Base-by-base conservation (phyloP, 164 flowering plant species). In the Protea cynaroides region DNA sequence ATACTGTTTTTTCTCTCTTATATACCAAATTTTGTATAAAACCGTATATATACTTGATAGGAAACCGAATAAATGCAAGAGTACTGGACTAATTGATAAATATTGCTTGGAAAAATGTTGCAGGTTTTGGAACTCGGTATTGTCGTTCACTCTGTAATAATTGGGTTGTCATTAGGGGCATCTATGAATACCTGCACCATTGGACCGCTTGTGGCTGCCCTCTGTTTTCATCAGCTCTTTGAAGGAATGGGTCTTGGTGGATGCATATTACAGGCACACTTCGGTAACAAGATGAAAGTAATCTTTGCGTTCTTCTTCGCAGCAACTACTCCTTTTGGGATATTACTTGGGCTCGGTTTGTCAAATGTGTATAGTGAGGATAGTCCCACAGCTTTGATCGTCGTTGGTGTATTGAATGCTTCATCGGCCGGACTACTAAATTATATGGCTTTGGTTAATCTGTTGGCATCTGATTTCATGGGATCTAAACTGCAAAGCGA, bases 391-490 rank as follows among this genome's bases (percentile, higher is more conserved):
- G 67, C 86, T 0, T 67, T 84, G 36, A 78, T 84, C 7, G 75
- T 75, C 23, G 85, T 74, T 0, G 89, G 86, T 18, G 8, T 82
- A 3, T 56, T 84, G 34, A 82, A 82, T 40, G 86, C 84, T 23
- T 57, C 66, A 49, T 79, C 83, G 0, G 84, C 84, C 0, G 82
- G 83, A 53, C 56, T 77, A 5, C 46, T 84, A 69, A 81, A 70
- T 22, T 80, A 81, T 61, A 81, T 84, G 85, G 88, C 86, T 9
- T 38, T 84, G 73, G 88, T 84, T 12, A 82, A 84, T 55, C 83
- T 84, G 0, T 47, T 84, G n/a, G 76, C 78, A 0, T 51, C 83
- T 5, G 88, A 84, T 60, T 84, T 84, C 71, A 74, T 80, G 84
- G 81, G 83, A 1, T 67, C 82, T 4, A 82, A 73, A 58, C 62